A percentile compares a stretch with the other conserved stretches of the same genome.
Conservation (phyloP, 2,329 filamentous ascomycete genomes). For the Cercospora nicotianae region DNA sequence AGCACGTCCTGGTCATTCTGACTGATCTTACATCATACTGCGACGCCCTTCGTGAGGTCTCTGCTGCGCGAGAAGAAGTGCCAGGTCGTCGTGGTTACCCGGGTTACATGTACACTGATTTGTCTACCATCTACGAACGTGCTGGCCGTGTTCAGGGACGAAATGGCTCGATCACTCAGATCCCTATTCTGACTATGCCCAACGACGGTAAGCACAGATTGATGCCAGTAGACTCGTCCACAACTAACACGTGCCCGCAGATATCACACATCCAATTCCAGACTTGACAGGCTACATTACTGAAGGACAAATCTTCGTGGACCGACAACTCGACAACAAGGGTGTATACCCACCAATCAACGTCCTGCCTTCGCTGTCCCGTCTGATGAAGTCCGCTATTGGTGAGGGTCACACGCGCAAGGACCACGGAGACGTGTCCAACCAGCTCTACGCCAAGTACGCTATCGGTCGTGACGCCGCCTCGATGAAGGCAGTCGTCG, state of each 20-base stretch:
- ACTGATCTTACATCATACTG: slow-evolving; percentile 98
- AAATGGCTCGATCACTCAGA: slow-evolving; percentile 98
- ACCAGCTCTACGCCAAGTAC: slow-evolving; percentile 99
- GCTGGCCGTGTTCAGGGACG: slow-evolving; percentile 95
- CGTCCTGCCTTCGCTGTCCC: slow-evolving; percentile 93
- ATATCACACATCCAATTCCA: slow-evolving; percentile 98
- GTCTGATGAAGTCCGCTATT: slow-evolving; percentile 99
- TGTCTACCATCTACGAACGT: slow-evolving; percentile 99
- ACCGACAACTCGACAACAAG: slow-evolving; percentile 91
- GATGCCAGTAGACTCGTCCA: neutral
- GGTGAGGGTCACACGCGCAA: slow-evolving; percentile 94
- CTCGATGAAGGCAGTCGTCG: slow-evolving; percentile 98
- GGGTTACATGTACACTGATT: slow-evolving; percentile 99
- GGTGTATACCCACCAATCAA: slow-evolving; percentile 99
- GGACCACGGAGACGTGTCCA: slow-evolving; percentile 97
- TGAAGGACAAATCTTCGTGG: slow-evolving; percentile 97
- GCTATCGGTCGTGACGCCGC: slow-evolving; percentile 98
- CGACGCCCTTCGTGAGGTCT: slow-evolving; percentile 97
- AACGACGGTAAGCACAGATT: slow-evolving; percentile 69
- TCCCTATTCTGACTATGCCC: slow-evolving; percentile 98
- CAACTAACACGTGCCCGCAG: slow-evolving; percentile 41
- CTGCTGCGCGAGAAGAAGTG: slow-evolving; percentile 96
- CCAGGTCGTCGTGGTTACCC: slow-evolving; percentile 98
- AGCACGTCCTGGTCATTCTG: slow-evolving; percentile 98
- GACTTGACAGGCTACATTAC: slow-evolving; percentile 99